Evolutionary conservation across 1,139 yeast genomes (phyloP).

Genomic region (Sugiyamaella japonica): DNA sequence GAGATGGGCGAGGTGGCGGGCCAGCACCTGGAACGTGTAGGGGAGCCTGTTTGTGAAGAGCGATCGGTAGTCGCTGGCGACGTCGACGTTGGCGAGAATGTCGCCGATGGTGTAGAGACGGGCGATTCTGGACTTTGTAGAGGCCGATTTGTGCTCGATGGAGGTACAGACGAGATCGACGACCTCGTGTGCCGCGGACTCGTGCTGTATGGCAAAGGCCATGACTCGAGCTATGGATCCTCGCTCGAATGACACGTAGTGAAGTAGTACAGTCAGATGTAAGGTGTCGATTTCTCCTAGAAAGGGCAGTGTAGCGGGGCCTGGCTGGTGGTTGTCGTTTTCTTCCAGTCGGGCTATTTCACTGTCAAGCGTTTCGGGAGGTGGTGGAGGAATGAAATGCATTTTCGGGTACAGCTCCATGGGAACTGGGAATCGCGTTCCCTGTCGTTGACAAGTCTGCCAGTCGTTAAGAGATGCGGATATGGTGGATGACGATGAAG

Average conservation of each 20-base stretch:
- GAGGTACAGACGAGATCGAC: slow-evolving; percentile 30
- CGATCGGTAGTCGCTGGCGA: slow-evolving; percentile 18
- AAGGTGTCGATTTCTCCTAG: slow-evolving; percentile 18
- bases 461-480: slow-evolving; percentile 10
- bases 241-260: slow-evolving; percentile 32
- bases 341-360: slow-evolving; percentile 23
- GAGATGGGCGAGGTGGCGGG: neutral
- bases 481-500: neutral
- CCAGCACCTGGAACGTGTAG: slow-evolving; percentile 11
- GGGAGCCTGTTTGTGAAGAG: slow-evolving; percentile 18
- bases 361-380: slow-evolving; percentile 21
- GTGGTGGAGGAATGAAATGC: slow-evolving; percentile 26
- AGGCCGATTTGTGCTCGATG: slow-evolving; percentile 19
- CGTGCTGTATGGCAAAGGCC: slow-evolving; percentile 37
- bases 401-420: slow-evolving; percentile 13
- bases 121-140: slow-evolving; percentile 26
- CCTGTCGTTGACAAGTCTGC: slow-evolving; percentile 14
- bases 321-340: neutral
- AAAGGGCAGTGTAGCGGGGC: slow-evolving; percentile 7
- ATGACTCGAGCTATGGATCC: slow-evolving; percentile 37
- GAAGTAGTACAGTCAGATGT: slow-evolving; percentile 31
- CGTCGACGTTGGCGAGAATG: slow-evolving; percentile 30
- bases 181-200: slow-evolving; percentile 31
- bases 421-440: slow-evolving; percentile 5
- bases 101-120: slow-evolving; percentile 36